Evolutionary conservation across 2,329 filamentous ascomycete genomes (phyloP), one percentile per base, ranked within the genome.

Genomic region (Stagonosporopsis chrysanthemi): DNA sequence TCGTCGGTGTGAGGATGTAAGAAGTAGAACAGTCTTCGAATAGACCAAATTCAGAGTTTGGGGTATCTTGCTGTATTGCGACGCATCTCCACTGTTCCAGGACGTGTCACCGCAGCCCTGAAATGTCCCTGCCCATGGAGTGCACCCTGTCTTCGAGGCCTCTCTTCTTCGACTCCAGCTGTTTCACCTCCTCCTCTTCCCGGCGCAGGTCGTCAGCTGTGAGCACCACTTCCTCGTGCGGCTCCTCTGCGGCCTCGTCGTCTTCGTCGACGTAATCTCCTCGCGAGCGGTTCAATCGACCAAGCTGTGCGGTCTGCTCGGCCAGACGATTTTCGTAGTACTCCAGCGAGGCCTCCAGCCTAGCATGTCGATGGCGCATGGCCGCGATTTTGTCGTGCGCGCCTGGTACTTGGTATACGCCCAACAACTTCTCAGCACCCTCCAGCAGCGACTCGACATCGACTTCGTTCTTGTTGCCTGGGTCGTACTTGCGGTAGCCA

Each of bases 371-470:
- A 51, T 85, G 84, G 58, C 92, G 84, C 70, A 97, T 82, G 38
- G 83, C 82, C 0, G 86, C 81, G 64, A 98, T 96, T 60, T 88
- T 85, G 69, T 96, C 91, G 15, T 84, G 76, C 4, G 91, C 91
- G 4, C 92, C 93, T 0, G 90, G 85, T 26, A 96, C 84, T 31
- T 91, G 89, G 72, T 97, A 98, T 26, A 97, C 93, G 41, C 85
- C 85, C 66, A 92, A 93, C 28, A 98, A 84, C 81, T 92, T 97
- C 81, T 97, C 92, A 0, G 93, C 94, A 0, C 94, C 93, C 50
- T 86, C 83, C 22, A 99, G 82, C 28, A 99, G 79, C 1, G 96
- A 83, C 69, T 96, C 91, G 3, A 98, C 88, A 75, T 98, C 91
- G 2, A 97, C 83, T 23, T 96, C 92, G 9, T 88, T 89, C 61